phyloP scores from a whole-genome alignment of 1,284 basidiomycete species.

The Fomitopsis betulina region DNA sequence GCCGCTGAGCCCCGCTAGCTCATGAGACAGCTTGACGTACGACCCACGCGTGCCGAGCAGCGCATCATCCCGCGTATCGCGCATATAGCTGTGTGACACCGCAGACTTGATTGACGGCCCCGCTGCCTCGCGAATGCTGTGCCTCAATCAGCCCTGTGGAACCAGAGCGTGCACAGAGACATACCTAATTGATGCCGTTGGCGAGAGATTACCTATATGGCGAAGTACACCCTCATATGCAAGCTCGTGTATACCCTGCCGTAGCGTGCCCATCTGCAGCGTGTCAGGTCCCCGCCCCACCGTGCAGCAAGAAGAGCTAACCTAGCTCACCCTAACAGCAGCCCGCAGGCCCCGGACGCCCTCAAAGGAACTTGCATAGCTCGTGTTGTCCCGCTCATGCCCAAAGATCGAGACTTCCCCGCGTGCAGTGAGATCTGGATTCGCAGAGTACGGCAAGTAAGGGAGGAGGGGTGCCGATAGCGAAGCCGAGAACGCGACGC shows the following conservation, averaged over 20 bases:
- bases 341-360: constrained; percentile 61
- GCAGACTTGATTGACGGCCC: constrained; percentile 82
- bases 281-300: constrained; percentile 2
- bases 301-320: constrained; percentile 22
- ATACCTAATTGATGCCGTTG: constrained; percentile 78
- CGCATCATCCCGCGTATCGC: constrained; percentile 81
- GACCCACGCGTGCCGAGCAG: constrained; percentile 60
- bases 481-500: constrained; percentile 73
- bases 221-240: constrained; percentile 80
- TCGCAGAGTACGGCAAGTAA: constrained; percentile 11
- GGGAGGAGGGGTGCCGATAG: constrained; percentile 47
- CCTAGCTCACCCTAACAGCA: constrained; percentile 57
- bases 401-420: constrained; percentile 62
- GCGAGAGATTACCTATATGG: constrained; percentile 66
- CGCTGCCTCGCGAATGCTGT: constrained; percentile 79
- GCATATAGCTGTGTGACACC: constrained; percentile 72
- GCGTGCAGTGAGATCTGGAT: constrained; percentile 52
- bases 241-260: constrained; percentile 65
- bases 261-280: constrained; percentile 36
- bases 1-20: constrained; percentile 77
- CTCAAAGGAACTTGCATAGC: constrained; percentile 69
- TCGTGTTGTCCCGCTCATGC: constrained; percentile 64
- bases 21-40: constrained; percentile 62
- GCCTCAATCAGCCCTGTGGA: background rate
- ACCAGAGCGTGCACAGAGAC: constrained; percentile 8